These are phyloP conservation scores for Tricholoma sp. DNA, from an alignment of 768 basidiomycete species.

Conservation along the genomic window DNA sequence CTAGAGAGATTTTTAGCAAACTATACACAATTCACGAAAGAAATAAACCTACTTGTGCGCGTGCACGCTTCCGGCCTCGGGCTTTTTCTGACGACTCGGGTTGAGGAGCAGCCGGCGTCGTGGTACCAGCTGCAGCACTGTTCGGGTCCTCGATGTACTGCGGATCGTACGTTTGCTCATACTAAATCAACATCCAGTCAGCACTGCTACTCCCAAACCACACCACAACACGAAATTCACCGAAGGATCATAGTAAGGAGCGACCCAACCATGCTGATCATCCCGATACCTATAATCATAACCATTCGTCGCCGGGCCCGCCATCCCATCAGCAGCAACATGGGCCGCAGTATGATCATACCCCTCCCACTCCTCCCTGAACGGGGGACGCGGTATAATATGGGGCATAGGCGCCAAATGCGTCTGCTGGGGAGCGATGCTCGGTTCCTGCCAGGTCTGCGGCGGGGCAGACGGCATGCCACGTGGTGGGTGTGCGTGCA, in stretches of 20 bases:
- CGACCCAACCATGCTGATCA: conserved; percentile 49
- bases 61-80: conserved; percentile 66
- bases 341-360: conserved; percentile 37
- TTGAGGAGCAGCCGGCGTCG: conserved; percentile 18
- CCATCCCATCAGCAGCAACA: conserved; percentile 39
- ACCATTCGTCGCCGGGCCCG: conserved; percentile 35
- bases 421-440: conserved; percentile 63
- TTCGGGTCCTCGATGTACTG: conserved; percentile 51
- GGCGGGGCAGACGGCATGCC: conserved; percentile 46
- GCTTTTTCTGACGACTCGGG: conserved; percentile 36
- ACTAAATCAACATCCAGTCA: conserved; percentile 26
- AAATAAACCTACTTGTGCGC: conserved; percentile 38
- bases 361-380: conserved; percentile 55
- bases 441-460: conserved; percentile 61
- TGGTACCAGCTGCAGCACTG: conserved; percentile 32
- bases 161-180: conserved; percentile 53
- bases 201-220: not conserved
- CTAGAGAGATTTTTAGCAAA: conserved; percentile 24
- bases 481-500: conserved; percentile 33
- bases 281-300: conserved; percentile 64
- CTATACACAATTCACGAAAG: conserved; percentile 4
- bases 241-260: conserved; percentile 54
- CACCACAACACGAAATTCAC: conserved; percentile 27
- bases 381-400: conserved; percentile 44
- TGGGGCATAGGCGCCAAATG: conserved; percentile 45